Base-by-base conservation (phyloP, 208 protist genomes). In the Tritrichomonas musculus region DNA sequence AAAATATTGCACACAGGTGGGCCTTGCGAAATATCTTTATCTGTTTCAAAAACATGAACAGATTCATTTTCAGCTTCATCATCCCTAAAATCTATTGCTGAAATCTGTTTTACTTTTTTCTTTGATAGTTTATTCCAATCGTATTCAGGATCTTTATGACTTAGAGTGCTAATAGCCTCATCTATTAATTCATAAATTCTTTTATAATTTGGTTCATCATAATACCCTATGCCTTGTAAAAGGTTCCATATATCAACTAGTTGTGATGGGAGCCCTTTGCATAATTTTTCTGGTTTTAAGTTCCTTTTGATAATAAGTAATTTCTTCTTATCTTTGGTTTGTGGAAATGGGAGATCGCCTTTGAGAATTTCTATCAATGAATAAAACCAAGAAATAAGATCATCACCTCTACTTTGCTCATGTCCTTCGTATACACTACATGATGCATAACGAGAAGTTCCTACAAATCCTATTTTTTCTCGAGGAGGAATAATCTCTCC, bases 301-400 rank as follows among this genome's bases (percentile, higher is more conserved):
- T 88, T 53, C 30, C n/a, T 9, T 57, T 88, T 88, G 2, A 88
- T 57, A 0, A 22, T 20, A 5, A 53, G 27, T 57, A 88, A 11
- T 11, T 57, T 47, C 1, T 57, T 20, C 39, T 88, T 88, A 27
- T 88, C 77, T 20, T 33, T 57, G 2, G 33, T 88, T 3, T 33
- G 27, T 55, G 14, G 9, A 25, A 25, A 88, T 13, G 77, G 77
- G 0, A 88, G 27, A 57, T 53, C 20, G 3, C 77, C 77, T 33
- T 4, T 4, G 2, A 88, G 11, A 20, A 57, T 11, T 39, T 88
- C 77, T 14, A 88, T 60, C 2, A 49, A n/a, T 30, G 44, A 44
- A 88, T 88, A 88, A 88, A 88, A 88, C 77, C 77, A 88, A 22
- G 77, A 88, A 44, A 88, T 57, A 36, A 88, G 30, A 88, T 88